Evolutionary conservation across 306 rosid species (phyloP).

Genomic region (Acacia confusa): DNA sequence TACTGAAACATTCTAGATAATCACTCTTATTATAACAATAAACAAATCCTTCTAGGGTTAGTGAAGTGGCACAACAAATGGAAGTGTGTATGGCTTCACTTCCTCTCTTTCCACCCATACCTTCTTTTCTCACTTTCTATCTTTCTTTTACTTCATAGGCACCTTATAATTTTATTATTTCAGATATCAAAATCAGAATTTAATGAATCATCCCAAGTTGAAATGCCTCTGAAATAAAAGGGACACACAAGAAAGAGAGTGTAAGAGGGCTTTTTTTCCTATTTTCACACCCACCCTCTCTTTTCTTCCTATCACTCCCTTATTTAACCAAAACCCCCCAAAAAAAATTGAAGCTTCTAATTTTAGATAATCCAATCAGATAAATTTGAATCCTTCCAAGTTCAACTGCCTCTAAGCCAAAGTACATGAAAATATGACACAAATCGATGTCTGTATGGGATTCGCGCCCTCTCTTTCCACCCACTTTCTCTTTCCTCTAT

Average conservation of each 20-base stretch:
- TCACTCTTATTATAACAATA: not conserved
- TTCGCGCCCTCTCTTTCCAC: not conserved
- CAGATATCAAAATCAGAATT: not conserved
- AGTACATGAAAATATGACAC: not conserved
- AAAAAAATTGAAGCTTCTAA: not conserved
- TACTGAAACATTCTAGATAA: not conserved
- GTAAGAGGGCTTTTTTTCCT: not conserved
- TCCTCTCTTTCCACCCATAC: not conserved
- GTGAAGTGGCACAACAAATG: not conserved
- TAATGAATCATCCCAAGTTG: not conserved
- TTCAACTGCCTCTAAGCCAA: not conserved
- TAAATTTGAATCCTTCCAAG: not conserved
- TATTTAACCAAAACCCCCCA: no score
- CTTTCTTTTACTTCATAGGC: not conserved
- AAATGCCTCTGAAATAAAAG: not conserved
- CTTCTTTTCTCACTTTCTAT: not conserved
- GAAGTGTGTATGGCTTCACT: not conserved
- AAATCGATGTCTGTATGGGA: not conserved
- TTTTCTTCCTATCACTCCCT: not conserved
- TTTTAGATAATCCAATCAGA: not conserved
- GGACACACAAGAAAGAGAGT: not conserved
- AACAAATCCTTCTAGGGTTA: constrained; percentile 9
- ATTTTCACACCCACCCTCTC: not conserved
- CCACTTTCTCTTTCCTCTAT: not conserved
- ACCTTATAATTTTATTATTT: not conserved